These are phyloP conservation scores for Claviceps pazoutovae DNA, from an alignment of 2,329 filamentous ascomycete genomes.

Conservation along the genomic window DNA sequence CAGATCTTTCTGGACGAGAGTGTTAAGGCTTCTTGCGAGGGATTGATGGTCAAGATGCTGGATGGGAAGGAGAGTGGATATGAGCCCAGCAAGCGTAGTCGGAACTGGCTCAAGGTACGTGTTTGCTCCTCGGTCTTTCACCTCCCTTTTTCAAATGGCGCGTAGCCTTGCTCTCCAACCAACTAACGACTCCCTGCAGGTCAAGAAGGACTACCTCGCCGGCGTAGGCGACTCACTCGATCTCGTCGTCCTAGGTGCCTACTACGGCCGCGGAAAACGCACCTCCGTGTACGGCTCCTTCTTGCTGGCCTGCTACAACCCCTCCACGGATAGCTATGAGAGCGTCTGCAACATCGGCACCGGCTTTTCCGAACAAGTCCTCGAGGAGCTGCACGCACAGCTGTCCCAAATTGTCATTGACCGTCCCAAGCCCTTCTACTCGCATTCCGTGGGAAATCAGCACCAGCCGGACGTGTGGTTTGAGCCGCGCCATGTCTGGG, in stretches of 20 bases:
- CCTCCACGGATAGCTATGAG: slow-evolving; percentile 68
- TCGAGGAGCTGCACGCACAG: slow-evolving; percentile 71
- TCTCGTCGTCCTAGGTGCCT: slow-evolving; percentile 87
- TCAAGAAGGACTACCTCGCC: slow-evolving; percentile 95
- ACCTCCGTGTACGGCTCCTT: slow-evolving; percentile 94
- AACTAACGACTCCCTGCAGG: slow-evolving; percentile 28
- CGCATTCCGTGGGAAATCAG: slow-evolving; percentile 68
- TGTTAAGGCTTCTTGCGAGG: slow-evolving; percentile 91
- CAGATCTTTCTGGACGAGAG: slow-evolving; percentile 86
- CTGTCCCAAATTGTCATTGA: slow-evolving; percentile 73
- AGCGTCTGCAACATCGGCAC: slow-evolving; percentile 98
- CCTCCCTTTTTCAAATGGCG: not conserved
- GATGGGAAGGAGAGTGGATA: slow-evolving; percentile 88
- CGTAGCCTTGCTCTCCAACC: not conserved
- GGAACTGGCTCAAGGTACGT: slow-evolving; percentile 89
- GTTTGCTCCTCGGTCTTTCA: not conserved
- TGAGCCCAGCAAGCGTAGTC: slow-evolving; percentile 87
- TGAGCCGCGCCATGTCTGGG: slow-evolving; percentile 88
- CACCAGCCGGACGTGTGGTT: slow-evolving; percentile 99
- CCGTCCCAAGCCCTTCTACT: slow-evolving; percentile 85
- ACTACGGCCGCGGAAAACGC: slow-evolving; percentile 87
- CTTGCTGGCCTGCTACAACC: slow-evolving; percentile 86
- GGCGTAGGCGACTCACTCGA: slow-evolving; percentile 93
- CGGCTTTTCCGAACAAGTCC: slow-evolving; percentile 84
- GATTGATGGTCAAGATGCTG: slow-evolving; percentile 98